These are phyloP conservation scores for Clarireedia paspali DNA, from an alignment of 2,329 filamentous ascomycete genomes.

Conservation along the genomic window DNA sequence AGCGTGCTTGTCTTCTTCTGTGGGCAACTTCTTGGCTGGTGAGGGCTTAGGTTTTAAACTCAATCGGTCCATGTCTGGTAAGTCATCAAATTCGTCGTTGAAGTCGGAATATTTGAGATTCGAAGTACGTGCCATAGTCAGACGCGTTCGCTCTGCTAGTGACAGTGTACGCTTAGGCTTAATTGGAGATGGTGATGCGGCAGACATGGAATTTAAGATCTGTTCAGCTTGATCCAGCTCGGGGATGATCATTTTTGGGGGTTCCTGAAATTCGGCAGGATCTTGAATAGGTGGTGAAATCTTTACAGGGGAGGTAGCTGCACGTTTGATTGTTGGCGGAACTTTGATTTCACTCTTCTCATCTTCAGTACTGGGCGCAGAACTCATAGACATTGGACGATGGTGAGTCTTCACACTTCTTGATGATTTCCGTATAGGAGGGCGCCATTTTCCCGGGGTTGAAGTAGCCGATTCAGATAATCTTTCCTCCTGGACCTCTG, in stretches of 20 bases:
- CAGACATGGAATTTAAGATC: slow-evolving; percentile 47
- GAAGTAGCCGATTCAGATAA: background rate
- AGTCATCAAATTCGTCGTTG: slow-evolving; percentile 25
- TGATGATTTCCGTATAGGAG: background rate
- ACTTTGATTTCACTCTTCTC: background rate
- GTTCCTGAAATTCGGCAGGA: background rate
- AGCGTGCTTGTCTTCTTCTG: slow-evolving; percentile 18
- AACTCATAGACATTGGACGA: background rate
- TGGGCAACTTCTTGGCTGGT: slow-evolving; percentile 6
- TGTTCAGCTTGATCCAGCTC: slow-evolving; percentile 42
- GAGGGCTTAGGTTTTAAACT: slow-evolving; percentile 17
- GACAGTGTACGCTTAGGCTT: slow-evolving; percentile 52
- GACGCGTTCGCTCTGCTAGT: slow-evolving; percentile 69
- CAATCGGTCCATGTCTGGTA: slow-evolving; percentile 22
- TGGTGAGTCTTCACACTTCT: background rate
- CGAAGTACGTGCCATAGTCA: slow-evolving; percentile 66
- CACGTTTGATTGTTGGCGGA: background rate
- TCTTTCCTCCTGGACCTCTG: background rate
- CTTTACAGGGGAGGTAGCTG: slow-evolving; percentile 7
- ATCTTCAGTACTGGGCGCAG: background rate
- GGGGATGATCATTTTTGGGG: background rate
- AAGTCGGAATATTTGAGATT: slow-evolving; percentile 26
- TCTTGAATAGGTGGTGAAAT: background rate
- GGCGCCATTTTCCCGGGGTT: background rate
- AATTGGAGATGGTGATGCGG: slow-evolving; percentile 48